These are phyloP conservation scores for Puccinia novopanici DNA, from an alignment of 1,284 basidiomycete genomes.

Conservation along the genomic window DNA sequence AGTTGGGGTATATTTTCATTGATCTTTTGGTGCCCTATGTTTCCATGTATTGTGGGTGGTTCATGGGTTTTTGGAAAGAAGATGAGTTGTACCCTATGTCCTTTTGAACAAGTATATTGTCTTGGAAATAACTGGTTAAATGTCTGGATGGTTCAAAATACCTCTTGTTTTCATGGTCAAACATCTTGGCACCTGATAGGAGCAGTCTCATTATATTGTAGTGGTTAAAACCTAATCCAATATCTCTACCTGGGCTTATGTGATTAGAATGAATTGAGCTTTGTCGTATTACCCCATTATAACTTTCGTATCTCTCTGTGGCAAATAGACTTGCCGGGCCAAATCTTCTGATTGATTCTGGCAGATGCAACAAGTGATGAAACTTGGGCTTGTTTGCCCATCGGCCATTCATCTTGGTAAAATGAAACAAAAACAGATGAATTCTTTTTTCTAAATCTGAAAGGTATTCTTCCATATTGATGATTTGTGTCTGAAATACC, in stretches of 20 bases:
- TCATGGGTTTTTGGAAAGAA: not conserved
- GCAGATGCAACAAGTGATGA: constrained; percentile 55
- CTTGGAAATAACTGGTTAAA: not conserved
- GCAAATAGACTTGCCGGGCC: not conserved
- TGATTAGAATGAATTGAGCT: too few relatives aligned
- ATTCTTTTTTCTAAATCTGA: too few relatives aligned
- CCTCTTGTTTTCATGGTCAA: not conserved
- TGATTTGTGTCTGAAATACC: too few relatives aligned
- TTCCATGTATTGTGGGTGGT: not conserved
- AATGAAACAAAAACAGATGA: too few relatives aligned
- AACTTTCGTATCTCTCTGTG: too few relatives aligned
- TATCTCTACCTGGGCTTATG: too few relatives aligned
- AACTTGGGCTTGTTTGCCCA: constrained; percentile 63
- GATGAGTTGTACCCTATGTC: not conserved
- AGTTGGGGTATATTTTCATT: not conserved
- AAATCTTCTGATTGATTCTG: constrained; percentile 50
- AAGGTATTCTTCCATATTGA: too few relatives aligned
- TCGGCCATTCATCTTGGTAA: too few relatives aligned
- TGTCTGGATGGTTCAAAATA: not conserved
- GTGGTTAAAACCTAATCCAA: not conserved
- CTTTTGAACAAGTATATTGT: not conserved
- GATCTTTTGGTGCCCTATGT: not conserved
- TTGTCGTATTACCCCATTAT: too few relatives aligned
- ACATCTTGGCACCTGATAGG: not conserved
- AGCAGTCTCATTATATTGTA: not conserved